Conservation (phyloP, 2,329 filamentous ascomycete genomes). For the Karstenula rhodostoma region DNA sequence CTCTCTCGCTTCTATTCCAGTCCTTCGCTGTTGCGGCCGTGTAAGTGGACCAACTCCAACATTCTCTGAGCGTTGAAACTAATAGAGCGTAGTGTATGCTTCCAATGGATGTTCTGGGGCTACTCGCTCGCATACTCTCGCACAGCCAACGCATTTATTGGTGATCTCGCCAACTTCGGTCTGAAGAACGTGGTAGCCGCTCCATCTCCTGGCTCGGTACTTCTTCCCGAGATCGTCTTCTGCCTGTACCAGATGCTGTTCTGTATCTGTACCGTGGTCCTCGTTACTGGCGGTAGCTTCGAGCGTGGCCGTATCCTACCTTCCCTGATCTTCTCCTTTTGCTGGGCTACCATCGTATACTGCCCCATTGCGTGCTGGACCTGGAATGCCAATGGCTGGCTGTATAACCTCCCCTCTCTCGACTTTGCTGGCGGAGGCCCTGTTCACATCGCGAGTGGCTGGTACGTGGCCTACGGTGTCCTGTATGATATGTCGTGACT, state of each 20-base stretch:
- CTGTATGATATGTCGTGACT: background rate
- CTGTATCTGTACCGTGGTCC: conserved; percentile 68
- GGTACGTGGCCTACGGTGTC: conserved; percentile 39
- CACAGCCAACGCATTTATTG: conserved; percentile 68
- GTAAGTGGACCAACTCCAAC: conserved; percentile 28
- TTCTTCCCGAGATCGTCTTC: conserved; percentile 71
- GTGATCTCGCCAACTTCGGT: conserved; percentile 68
- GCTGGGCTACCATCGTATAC: conserved; percentile 72
- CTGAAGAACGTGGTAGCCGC: conserved; percentile 67
- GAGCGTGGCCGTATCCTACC: conserved; percentile 70
- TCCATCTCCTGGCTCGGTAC: conserved; percentile 64
- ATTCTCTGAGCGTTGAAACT: conserved; percentile 2
- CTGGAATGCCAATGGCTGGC: conserved; percentile 73
- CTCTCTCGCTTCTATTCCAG: conserved; percentile 69
- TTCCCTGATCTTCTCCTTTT: conserved; percentile 70
- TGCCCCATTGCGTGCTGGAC: conserved; percentile 71
- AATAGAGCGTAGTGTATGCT: conserved; percentile 51
- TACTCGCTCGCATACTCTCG: conserved; percentile 70
- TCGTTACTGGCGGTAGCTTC: conserved; percentile 71
- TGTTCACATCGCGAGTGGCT: conserved; percentile 70
- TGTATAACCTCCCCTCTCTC: conserved; percentile 66
- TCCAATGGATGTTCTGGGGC: conserved; percentile 72
- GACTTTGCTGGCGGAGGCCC: conserved; percentile 71
- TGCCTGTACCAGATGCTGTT: conserved; percentile 72
- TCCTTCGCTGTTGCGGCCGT: conserved; percentile 66